These are phyloP conservation scores for Termitomyces sp. DNA, from an alignment of 768 basidiomycete genomes.

Conservation along the genomic window DNA sequence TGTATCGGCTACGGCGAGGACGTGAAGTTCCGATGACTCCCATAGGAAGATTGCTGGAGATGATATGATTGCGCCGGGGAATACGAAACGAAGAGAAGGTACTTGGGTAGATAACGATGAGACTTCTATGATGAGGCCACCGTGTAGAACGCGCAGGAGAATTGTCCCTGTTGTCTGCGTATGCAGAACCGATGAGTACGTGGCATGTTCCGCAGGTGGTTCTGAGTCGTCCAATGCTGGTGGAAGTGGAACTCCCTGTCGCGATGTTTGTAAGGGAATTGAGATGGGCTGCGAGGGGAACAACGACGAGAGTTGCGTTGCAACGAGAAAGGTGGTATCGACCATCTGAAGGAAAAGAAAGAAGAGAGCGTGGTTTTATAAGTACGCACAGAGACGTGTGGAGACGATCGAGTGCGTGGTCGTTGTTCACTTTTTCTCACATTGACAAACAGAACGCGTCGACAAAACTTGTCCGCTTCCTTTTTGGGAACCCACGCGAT, in stretches of 20 bases:
- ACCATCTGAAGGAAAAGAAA: constrained; percentile 20
- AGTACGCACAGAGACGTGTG: neutral
- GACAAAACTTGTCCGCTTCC: constrained; percentile 14
- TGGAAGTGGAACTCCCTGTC: constrained; percentile 51
- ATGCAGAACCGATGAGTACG: constrained; percentile 56
- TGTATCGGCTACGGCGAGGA: constrained; percentile 64
- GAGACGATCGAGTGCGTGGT: neutral
- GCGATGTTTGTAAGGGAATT: constrained; percentile 57
- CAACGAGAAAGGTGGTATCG: constrained; percentile 44
- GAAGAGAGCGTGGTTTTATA: neutral
- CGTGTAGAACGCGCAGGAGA: constrained; percentile 72
- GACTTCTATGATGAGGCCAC: constrained; percentile 72
- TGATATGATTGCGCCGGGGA: constrained; percentile 66
- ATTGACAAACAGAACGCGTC: constrained; percentile 11
- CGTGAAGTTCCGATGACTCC: constrained; percentile 55
- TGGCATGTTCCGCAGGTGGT: constrained; percentile 71
- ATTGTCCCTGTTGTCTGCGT: constrained; percentile 61
- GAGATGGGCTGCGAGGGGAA: constrained; percentile 52
- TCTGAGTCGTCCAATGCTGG: constrained; percentile 39
- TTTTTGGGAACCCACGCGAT: constrained; percentile 6
- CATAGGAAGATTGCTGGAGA: constrained; percentile 64
- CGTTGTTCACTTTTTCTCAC: neutral
- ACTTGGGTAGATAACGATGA: constrained; percentile 66
- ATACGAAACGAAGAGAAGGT: constrained; percentile 72
- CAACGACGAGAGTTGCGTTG: constrained; percentile 65